These are phyloP conservation scores for Cercophora samala DNA, from an alignment of 495 filamentous ascomycete genomes.

Conservation along the genomic window DNA sequence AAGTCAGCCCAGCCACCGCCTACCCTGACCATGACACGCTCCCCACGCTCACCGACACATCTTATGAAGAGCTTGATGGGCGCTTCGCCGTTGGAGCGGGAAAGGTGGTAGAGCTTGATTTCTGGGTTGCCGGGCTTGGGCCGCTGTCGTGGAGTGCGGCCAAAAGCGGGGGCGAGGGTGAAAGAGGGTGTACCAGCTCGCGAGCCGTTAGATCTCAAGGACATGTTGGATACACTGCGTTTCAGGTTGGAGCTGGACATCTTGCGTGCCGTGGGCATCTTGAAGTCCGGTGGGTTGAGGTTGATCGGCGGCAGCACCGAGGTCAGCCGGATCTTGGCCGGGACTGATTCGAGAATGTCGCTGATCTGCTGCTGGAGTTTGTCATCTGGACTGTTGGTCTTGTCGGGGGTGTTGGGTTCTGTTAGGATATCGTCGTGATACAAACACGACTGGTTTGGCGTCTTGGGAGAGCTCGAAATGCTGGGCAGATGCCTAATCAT, in stretches of 20 bases:
- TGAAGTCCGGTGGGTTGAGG: slow-evolving; percentile 48
- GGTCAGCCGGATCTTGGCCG: slow-evolving; percentile 72
- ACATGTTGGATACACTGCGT: slow-evolving; percentile 43
- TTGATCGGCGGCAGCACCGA: slow-evolving; percentile 47
- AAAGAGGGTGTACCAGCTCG: slow-evolving; percentile 64
- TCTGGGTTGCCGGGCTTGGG: slow-evolving; percentile 54
- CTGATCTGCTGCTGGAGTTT: slow-evolving; percentile 82
- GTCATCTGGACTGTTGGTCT: slow-evolving; percentile 49
- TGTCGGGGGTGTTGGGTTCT: slow-evolving; percentile 37
- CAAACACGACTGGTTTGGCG: slow-evolving; percentile 23
- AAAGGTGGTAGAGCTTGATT: slow-evolving; percentile 89
- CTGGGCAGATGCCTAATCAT: slow-evolving; percentile 38
- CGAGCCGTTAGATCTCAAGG: slow-evolving; percentile 39
- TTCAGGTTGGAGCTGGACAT: slow-evolving; percentile 36
- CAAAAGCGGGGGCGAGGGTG: slow-evolving; percentile 61
- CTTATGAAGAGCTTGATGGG: slow-evolving; percentile 93
- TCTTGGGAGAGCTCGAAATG: slow-evolving; percentile 27
- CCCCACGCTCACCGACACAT: slow-evolving; percentile 81
- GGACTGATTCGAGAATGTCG: slow-evolving; percentile 75
- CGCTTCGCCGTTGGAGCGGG: slow-evolving; percentile 72
- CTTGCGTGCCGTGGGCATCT: slow-evolving; percentile 39
- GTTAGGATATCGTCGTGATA: slow-evolving; percentile 29
- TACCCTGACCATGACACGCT: slow-evolving; percentile 95
- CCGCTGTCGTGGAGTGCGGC: slow-evolving; percentile 42
- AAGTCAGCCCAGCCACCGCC: slow-evolving; percentile 96